A percentile compares a stretch with the other conserved stretches of the same genome.
Evolutionary conservation across 2,329 filamentous ascomycete species (phyloP).

Genomic region (Aspergillus ruber): DNA sequence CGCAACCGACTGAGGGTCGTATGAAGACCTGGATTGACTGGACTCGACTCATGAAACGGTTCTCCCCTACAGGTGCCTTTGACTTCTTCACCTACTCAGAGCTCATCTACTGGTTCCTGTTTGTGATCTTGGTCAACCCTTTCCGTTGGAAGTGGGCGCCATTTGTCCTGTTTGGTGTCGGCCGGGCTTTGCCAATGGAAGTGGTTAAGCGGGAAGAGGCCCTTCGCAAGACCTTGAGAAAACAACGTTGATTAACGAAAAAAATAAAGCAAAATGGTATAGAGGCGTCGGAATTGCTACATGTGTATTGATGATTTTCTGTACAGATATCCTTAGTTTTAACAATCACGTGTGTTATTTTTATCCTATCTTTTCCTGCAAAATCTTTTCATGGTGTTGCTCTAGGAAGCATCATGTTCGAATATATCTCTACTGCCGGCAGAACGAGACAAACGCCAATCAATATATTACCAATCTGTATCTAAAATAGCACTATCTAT

Average conservation of each 20-base stretch:
- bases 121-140: conserved; percentile 71
- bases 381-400: too few relatives aligned
- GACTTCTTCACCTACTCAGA: conserved; percentile 89
- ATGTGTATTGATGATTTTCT: too few relatives aligned
- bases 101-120: conserved; percentile 77
- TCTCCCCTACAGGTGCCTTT: conserved; percentile 67
- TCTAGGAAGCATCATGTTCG: too few relatives aligned
- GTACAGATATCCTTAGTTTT: too few relatives aligned
- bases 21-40: conserved; percentile 86
- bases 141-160: conserved; percentile 87
- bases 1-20: conserved; percentile 63
- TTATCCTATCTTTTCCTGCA: too few relatives aligned
- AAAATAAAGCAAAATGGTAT: too few relatives aligned
- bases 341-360: too few relatives aligned
- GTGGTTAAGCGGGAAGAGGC: conserved; percentile 61
- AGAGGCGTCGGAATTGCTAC: too few relatives aligned
- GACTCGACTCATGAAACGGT: conserved; percentile 63
- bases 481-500: too few relatives aligned
- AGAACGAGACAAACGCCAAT: too few relatives aligned
- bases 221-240: conserved; percentile 21
- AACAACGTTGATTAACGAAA: conserved; percentile 14
- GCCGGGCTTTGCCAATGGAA: conserved; percentile 56
- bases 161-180: conserved; percentile 75
- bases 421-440: too few relatives aligned
- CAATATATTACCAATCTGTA: too few relatives aligned